Conservation (phyloP, 163 green algal genomes). For the Volvox carteri region DNA sequence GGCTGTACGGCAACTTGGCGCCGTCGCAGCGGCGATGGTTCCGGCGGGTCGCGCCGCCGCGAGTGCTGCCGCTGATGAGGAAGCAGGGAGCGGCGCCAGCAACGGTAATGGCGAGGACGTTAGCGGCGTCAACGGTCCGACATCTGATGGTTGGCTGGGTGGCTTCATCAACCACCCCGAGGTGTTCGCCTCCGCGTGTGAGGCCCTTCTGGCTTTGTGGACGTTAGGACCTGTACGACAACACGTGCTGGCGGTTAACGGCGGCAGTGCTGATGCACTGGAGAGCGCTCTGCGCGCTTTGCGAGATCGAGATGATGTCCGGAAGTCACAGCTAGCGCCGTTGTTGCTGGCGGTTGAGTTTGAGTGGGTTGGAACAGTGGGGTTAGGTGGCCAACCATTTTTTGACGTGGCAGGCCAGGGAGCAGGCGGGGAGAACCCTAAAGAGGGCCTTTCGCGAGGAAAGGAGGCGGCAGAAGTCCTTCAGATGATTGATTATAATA, state of each 20-base stretch:
- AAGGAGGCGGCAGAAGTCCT: background rate
- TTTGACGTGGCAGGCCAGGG: no score
- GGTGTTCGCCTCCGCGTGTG: slow-evolving; percentile 70
- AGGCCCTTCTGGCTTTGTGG: slow-evolving; percentile 68
- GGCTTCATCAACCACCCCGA: slow-evolving; percentile 67
- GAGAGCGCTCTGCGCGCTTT: background rate
- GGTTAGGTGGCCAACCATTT: background rate
- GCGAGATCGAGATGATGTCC: background rate
- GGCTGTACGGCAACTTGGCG: background rate
- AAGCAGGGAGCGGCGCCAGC: background rate
- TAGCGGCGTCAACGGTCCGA: background rate
- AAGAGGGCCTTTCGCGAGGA: background rate
- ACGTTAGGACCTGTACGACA: slow-evolving; percentile 9
- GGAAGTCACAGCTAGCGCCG: slow-evolving; percentile 18
- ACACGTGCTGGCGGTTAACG: background rate
- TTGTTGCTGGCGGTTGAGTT: background rate
- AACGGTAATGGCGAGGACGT: no score
- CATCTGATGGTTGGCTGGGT: slow-evolving; percentile 57
- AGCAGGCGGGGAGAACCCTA: no score
- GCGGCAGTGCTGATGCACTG: background rate
- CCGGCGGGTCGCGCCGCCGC: background rate
- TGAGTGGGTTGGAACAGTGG: slow-evolving; percentile 5
- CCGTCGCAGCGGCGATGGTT: background rate
- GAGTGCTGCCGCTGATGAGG: background rate
- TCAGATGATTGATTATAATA: background rate